A percentile compares a stretch with the other conserved stretches of the same genome.
Conservation (phyloP, 441 rosid genomes). For the Aquilaria agallochum region DNA sequence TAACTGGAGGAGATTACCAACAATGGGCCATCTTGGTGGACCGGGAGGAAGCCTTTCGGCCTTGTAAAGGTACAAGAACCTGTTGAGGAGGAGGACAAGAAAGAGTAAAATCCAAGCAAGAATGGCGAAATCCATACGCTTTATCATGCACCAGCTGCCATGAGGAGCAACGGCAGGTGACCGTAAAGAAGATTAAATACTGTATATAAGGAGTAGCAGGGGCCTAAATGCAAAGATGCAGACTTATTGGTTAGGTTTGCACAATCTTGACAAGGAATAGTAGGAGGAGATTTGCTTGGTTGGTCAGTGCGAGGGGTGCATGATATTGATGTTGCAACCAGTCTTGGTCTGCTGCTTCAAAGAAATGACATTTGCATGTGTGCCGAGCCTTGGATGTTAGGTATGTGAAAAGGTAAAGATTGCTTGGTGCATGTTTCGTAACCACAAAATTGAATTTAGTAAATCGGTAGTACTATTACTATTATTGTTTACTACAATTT, state of each 20-base stretch:
- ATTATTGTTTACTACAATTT: neutral
- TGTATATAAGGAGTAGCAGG: neutral
- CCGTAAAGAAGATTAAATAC: no score
- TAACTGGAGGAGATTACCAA: conserved; percentile 81
- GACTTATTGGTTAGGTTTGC: neutral
- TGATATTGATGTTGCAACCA: neutral
- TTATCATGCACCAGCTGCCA: neutral
- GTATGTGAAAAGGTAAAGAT: no score
- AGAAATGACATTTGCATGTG: conserved; percentile 16
- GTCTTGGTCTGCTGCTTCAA: conserved; percentile 1
- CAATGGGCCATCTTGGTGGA: conserved; percentile 71
- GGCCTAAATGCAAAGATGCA: neutral
- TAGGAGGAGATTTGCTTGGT: neutral
- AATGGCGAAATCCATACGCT: conserved; percentile 18
- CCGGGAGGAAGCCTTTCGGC: conserved; percentile 64
- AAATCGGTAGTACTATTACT: no score
- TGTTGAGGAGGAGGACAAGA: conserved; percentile 15
- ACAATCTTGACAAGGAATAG: neutral
- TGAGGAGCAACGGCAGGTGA: no score
- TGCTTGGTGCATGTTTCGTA: neutral
- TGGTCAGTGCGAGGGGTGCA: conserved; percentile 6
- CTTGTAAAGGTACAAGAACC: conserved; percentile 17
- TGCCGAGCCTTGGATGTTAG: neutral
- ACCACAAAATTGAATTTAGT: neutral
- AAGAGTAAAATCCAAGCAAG: conserved; percentile 14